Percentiles rank a stretch among this genome's conserved stretches.
Evolutionary conservation across 2,329 filamentous ascomycete species (phyloP).

Genomic region (Diaporthe humulicola): DNA sequence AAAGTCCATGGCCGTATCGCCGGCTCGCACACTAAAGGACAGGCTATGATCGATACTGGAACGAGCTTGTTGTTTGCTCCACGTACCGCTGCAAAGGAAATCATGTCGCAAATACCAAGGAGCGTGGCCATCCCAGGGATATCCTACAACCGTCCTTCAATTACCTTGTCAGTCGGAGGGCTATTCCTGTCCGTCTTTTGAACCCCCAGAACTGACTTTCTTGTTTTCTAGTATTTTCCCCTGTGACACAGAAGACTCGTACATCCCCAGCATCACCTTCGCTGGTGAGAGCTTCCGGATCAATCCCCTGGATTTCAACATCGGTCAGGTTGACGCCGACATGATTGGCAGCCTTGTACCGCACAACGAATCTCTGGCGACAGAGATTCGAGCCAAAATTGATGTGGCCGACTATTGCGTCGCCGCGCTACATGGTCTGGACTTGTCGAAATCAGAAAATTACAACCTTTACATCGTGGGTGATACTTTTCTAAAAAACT

Average conservation of each 20-base stretch:
- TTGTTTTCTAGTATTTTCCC: neutral
- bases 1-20: neutral
- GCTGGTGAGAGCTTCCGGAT: neutral
- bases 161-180: too few relatives aligned
- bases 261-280: neutral
- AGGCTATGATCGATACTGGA: neutral
- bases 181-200: too few relatives aligned
- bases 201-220: neutral
- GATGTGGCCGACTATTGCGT: neutral
- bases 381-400: neutral
- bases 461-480: neutral
- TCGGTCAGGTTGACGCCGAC: neutral
- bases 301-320: neutral
- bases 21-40: neutral
- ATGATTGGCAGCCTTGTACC: rapidly evolving
- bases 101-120: neutral
- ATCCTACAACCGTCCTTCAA: too few relatives aligned
- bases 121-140: neutral
- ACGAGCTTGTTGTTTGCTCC: neutral
- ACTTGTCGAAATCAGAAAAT: neutral
- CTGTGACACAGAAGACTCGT: neutral
- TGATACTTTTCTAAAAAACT: neutral
- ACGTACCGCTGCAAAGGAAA: neutral
- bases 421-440: neutral
- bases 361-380: neutral